Evolutionary conservation across 495 filamentous ascomycete genomes (phyloP).

Genomic region (Halenospora varia): DNA sequence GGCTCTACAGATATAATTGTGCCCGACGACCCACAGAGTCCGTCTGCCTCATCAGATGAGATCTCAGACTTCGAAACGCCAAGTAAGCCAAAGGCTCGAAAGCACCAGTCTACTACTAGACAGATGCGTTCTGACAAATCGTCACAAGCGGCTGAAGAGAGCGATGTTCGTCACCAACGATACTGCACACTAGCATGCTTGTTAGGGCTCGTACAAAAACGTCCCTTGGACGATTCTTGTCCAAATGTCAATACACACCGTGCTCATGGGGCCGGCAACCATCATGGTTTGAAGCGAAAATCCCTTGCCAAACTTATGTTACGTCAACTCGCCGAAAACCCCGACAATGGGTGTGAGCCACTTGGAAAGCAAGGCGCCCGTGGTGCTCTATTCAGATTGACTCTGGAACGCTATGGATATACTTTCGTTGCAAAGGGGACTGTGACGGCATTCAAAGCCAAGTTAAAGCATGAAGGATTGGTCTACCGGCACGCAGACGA

Average conservation of each 20-base stretch:
- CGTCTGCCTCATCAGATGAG: conserved; percentile 19
- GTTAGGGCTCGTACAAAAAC: conserved; percentile 16
- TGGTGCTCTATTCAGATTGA: too few species aligned
- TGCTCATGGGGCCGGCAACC: conserved; percentile 9
- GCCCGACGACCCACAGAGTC: conserved; percentile 17
- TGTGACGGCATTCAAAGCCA: conserved; percentile 25
- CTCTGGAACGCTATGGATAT: too few species aligned
- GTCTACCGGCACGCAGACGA: conserved; percentile 36
- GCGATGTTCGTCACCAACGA: conserved; percentile 13
- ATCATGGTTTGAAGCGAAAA: conserved; percentile 10
- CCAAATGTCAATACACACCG: too few species aligned
- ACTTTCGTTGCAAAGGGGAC: too few species aligned
- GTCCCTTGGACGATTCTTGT: conserved; percentile 12
- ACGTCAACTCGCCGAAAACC: conserved; percentile 10
- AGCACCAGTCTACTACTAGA: conserved; percentile 4
- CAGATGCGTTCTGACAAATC: conserved; percentile 8
- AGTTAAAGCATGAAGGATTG: conserved; percentile 36
- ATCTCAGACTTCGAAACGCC: conserved; percentile 14
- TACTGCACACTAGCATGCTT: conserved; percentile 18
- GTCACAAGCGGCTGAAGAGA: conserved; percentile 12
- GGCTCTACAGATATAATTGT: conserved; percentile 15
- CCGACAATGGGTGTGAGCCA: conserved; percentile 32
- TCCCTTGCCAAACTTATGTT: conserved; percentile 11
- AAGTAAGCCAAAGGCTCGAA: conserved; percentile 15
- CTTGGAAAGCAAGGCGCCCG: too few species aligned